These are phyloP conservation scores for Catharanthus roseus DNA, from an alignment of 257 asterid species.

Conservation along the genomic window DNA sequence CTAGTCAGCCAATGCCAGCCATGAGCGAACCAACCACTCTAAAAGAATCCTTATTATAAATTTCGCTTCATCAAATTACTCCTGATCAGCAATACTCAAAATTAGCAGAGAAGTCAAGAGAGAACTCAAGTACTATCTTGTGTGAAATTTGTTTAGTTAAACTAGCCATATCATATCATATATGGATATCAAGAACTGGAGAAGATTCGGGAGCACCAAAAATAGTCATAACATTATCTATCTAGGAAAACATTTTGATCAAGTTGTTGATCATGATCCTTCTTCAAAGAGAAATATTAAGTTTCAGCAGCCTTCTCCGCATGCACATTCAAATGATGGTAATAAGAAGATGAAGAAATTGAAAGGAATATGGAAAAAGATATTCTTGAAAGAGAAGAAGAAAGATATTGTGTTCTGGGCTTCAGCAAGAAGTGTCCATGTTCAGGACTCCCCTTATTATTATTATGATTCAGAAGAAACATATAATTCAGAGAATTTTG, in stretches of 20 bases:
- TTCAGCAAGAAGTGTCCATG: background rate
- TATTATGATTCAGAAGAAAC: slow-evolving; percentile 19
- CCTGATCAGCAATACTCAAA: too few species aligned
- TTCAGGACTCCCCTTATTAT: slow-evolving; percentile 18
- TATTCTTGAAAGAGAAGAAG: slow-evolving; percentile 17
- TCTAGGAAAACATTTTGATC: slow-evolving; percentile 11
- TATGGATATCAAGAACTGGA: slow-evolving; percentile 23
- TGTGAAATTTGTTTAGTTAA: too few species aligned
- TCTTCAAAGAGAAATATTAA: too few species aligned
- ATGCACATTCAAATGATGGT: background rate
- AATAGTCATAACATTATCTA: too few species aligned
- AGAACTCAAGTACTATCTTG: too few species aligned
- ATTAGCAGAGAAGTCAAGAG: too few species aligned
- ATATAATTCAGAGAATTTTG: slow-evolving; percentile 24
- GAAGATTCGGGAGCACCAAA: slow-evolving; percentile 14
- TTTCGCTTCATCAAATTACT: background rate
- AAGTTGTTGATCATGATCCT: background rate
- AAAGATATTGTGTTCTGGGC: background rate
- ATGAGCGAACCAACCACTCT: background rate
- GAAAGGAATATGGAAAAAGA: slow-evolving; percentile 24
- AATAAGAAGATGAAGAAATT: background rate
- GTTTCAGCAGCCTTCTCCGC: too few species aligned
- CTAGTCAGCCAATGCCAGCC: background rate
- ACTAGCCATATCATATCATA: too few species aligned
- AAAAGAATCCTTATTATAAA: too few species aligned